phyloP scores from a whole-genome alignment of 306 rosid genomes.

The Potentilla sterilis region DNA sequence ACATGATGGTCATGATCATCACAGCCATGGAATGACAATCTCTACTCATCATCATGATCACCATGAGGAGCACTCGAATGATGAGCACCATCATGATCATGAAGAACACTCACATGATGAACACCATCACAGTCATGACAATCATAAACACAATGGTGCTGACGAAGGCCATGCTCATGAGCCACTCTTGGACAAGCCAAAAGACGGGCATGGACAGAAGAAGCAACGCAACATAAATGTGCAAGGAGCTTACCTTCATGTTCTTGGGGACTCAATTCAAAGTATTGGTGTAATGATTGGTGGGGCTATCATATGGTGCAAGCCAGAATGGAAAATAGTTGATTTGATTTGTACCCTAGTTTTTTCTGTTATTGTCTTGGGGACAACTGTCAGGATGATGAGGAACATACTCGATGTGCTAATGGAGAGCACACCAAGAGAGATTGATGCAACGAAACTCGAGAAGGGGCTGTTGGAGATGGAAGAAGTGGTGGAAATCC shows the following conservation, averaged over 20 bases:
- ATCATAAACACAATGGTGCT: conserved; percentile 24
- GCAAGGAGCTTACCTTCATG: conserved; percentile 79
- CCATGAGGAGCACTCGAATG: conserved; percentile 26
- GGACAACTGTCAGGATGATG: conserved; percentile 64
- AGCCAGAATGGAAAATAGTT: conserved; percentile 63
- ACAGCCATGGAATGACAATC: conserved; percentile 42
- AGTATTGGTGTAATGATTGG: conserved; percentile 84
- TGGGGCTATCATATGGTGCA: conserved; percentile 70
- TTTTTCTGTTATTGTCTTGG: conserved; percentile 62
- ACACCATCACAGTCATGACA: conserved; percentile 26
- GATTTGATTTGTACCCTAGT: conserved; percentile 68
- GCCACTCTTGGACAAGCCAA: conserved; percentile 49
- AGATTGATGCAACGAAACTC: conserved; percentile 65
- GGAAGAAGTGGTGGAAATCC: conserved; percentile 75
- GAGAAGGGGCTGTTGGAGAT: conserved; percentile 58
- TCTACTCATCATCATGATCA: conserved; percentile 40
- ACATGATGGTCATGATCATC: conserved; percentile 36
- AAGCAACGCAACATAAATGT: conserved; percentile 59
- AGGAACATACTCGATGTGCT: conserved; percentile 67
- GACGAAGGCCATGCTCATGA: conserved; percentile 24
- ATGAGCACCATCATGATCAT: conserved; percentile 45
- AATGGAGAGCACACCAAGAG: conserved; percentile 81
- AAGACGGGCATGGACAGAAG: conserved; percentile 29
- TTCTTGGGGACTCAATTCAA: conserved; percentile 71
- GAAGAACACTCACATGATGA: conserved; percentile 17